Percentiles rank a stretch among this genome's conserved stretches.
phyloP scores from a whole-genome alignment of 352 stramenopile species.

The Pythium grandisporangium region DNA sequence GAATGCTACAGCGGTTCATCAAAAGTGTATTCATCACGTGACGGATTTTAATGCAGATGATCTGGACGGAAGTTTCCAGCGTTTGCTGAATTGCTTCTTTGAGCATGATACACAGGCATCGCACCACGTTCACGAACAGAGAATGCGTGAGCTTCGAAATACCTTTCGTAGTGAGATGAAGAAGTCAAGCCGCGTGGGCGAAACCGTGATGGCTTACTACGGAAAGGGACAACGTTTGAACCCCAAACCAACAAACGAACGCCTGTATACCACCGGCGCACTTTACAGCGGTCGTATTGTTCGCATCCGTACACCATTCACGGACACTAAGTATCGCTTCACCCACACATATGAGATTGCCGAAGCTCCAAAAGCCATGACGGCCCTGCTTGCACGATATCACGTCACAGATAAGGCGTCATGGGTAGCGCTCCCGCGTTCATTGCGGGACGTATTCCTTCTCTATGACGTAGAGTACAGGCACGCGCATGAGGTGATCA shows the following conservation, averaged over 20 bases:
- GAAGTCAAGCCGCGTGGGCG: conserved; percentile 24
- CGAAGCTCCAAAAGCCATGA: conserved; percentile 21
- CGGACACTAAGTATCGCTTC: conserved; percentile 31
- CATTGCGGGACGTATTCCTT: conserved; percentile 49
- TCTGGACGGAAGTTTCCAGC: conserved; percentile 63
- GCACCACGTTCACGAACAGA: conserved; percentile 28
- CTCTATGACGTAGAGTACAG: conserved; percentile 66
- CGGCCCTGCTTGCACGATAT: conserved; percentile 31
- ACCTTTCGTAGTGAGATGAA: conserved; percentile 50
- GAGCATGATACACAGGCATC: conserved; percentile 26
- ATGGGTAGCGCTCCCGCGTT: conserved; percentile 35
- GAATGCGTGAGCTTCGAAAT: conserved; percentile 23
- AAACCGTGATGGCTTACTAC: conserved; percentile 58
- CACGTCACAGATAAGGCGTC: conserved; percentile 37
- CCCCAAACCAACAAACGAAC: conserved; percentile 26
- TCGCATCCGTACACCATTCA: conserved; percentile 45
- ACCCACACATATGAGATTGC: conserved; percentile 28
- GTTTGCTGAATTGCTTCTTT: conserved; percentile 57
- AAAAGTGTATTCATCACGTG: conserved; percentile 50
- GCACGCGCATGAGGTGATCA: conserved; percentile 43
- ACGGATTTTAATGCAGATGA: conserved; percentile 50
- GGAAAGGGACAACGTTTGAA: conserved; percentile 34
- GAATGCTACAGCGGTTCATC: conserved; percentile 38
- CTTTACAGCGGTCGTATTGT: conserved; percentile 44
- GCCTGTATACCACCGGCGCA: conserved; percentile 30